These are phyloP conservation scores for Neonectria ditissima DNA, from an alignment of 2,329 filamentous ascomycete species.

Conservation along the genomic window DNA sequence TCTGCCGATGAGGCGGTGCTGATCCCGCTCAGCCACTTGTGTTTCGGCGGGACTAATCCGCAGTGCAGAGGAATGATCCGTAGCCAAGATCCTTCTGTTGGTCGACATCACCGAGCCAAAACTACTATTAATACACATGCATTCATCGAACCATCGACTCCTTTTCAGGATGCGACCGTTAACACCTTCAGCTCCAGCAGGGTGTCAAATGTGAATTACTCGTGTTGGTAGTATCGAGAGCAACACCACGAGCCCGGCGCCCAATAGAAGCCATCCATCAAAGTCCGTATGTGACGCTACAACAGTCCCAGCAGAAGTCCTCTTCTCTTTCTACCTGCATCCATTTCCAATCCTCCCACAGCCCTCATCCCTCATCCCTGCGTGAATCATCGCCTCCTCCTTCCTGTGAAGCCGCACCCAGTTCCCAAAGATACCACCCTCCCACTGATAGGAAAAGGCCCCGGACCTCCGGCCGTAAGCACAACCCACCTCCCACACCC, in stretches of 20 bases:
- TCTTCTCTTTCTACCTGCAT: not conserved
- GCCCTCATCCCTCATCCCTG: not conserved
- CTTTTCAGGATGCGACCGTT: not conserved
- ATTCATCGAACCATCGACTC: not conserved
- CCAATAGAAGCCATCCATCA: not conserved
- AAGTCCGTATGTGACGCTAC: not conserved
- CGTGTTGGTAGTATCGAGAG: not conserved
- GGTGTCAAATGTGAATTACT: not conserved
- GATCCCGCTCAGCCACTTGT: not conserved
- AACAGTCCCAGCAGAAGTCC: not conserved
- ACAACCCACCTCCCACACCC: constrained; percentile 1
- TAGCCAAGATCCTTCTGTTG: not conserved
- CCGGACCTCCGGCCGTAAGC: not conserved
- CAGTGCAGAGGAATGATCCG: not conserved
- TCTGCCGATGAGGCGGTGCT: no score
- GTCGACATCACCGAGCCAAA: not conserved
- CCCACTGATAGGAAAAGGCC: not conserved
- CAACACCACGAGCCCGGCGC: not conserved
- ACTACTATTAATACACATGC: not conserved
- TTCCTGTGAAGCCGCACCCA: not conserved
- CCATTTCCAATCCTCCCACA: not conserved
- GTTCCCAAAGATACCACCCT: not conserved
- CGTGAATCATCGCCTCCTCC: no score
- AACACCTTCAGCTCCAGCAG: no score
- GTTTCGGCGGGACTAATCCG: not conserved